Base-by-base conservation (phyloP, 805 yeast genomes). In the Cyberlindnera euphorbiae region DNA sequence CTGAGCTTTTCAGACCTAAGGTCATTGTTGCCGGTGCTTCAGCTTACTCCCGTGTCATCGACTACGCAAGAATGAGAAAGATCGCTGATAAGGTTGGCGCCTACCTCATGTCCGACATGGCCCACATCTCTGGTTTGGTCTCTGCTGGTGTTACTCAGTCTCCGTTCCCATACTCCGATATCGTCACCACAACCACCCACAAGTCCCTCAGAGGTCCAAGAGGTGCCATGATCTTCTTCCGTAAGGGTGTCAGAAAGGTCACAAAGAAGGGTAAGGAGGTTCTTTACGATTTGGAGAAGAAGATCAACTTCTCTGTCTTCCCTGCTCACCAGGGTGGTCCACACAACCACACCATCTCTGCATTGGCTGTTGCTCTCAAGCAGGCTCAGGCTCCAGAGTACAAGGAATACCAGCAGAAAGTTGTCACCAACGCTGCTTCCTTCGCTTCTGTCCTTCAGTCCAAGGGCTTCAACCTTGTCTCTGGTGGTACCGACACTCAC, bases 241-340 rank as follows among this genome's bases (percentile, higher is more conserved):
- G 97, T 75, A 83, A 82, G 64, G 98, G 98, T 55, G 78, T 89
- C 43, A 80, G 95, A 75, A 79, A 82, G 42, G 77, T 79, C 49
- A 83, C 79, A 63, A 88, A 89, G 73, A 84, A 87, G 55, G 97
- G 97, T 57, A 85, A 87, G 69, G 96, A 88, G 67, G 70, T 87
- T 41, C 67, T 71, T 41, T 93, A 89, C 66, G 97, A 93, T 55
- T 78, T 93, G 63, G 97, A 93, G 67, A 82, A 78, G 65, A 86
- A 86, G 62, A 89, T 93, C 68, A 93, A 93, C 75, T 93, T 93
- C 66, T 88, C 97, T 8, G 98, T 93, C 37, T 93, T 93, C 90
- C 98, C 98, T 56, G 98, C 96, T 51, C 98, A 93, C 68, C 98
- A 93, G 73, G 98, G 98, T 73, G 98, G 98, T 62, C 98, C 98